Base-by-base conservation (phyloP, 2,329 filamentous ascomycete species). In the Teratosphaeria epicoccoides region DNA sequence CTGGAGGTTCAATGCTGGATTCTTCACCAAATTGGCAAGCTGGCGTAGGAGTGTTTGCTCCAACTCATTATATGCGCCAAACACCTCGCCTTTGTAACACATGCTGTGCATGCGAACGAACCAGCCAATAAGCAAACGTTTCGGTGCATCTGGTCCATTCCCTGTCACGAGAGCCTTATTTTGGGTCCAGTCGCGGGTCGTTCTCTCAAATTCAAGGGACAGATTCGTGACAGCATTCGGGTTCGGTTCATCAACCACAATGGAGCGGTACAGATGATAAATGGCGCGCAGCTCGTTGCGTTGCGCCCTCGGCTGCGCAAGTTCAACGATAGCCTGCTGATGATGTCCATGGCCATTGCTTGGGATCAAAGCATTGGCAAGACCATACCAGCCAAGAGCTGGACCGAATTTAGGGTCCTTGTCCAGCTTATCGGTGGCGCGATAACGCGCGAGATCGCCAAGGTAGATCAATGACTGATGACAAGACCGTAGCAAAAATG, bases 371-470 rank as follows among this genome's bases (percentile, higher is more conserved):
- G 85, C 81, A 57, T 83, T 81, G 22, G 93, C 93, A 54, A 97
- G 75, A 51, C 80, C 76, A 68, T 98, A 97, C 69, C 91, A 95
- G 10, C 85, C 83, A 62, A 90, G 76, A 12, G 91, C 88, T 12
- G 81, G 81, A 24, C 85, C 85, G 75, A 87, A 94, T 61, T 85
- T 86, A 49, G 83, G 82, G 57, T 82, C 79, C 67, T 86, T 89
- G 54, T 78, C 78, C 53, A 84, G 82, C 53, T 87, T 74, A 64
- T 91, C 86, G 50, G 76, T 77, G 60, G 82, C 81, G 54, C 90
- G 84, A 70, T 96, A 98, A 56, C 93, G 83, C 47, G 87, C 87
- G 46, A 98, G 76, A 67, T 98, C 93, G 28, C 93, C 93, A 9
- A 97, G 79, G 58, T 85, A 88, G 54, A 96, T 84, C 51, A 97